Percentiles rank a stretch among this genome's conserved stretches.
Conservation (phyloP, 2,329 filamentous ascomycete species). For the Dothideomycetes sp. region DNA sequence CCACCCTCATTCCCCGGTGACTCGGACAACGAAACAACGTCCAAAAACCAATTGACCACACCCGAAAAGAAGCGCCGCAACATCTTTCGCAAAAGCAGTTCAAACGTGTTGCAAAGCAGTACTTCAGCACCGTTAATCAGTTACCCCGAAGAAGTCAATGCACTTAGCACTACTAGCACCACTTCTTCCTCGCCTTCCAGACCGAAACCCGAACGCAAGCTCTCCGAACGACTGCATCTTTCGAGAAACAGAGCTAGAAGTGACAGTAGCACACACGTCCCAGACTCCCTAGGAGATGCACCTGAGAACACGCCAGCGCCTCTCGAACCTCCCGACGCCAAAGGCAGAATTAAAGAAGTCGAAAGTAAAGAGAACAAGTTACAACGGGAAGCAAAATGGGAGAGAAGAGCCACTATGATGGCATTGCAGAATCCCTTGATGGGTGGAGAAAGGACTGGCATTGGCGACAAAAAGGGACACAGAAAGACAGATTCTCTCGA, state of each 20-base stretch:
- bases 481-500: constrained; percentile 18
- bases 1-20: constrained; percentile 52
- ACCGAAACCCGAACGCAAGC: constrained; percentile 33
- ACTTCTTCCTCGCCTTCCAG: constrained; percentile 15
- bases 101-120: neutral
- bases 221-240: constrained; percentile 66
- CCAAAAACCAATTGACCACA: neutral
- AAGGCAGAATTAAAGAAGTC: constrained; percentile 9
- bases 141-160: constrained; percentile 1
- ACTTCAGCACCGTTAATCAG: neutral
- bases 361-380: constrained; percentile 8
- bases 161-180: too few relatives aligned
- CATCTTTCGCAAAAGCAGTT: constrained; percentile 11
- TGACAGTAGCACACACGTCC: constrained; percentile 63
- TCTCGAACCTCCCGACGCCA: constrained; percentile 12
- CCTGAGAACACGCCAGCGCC: constrained; percentile 55
- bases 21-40: constrained; percentile 4
- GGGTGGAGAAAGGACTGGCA: constrained; percentile 20
- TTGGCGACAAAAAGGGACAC: constrained; percentile 1
- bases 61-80: constrained; percentile 12
- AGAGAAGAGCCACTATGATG: constrained; percentile 83
- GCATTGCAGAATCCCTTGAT: constrained; percentile 46
- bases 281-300: constrained; percentile 70
- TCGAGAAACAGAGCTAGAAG: constrained; percentile 38
- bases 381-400: constrained; percentile 70